Evolutionary conservation across 1,139 yeast genomes (phyloP), one percentile per base, ranked within the genome.

Genomic region (Geotrichum europaeum): DNA sequence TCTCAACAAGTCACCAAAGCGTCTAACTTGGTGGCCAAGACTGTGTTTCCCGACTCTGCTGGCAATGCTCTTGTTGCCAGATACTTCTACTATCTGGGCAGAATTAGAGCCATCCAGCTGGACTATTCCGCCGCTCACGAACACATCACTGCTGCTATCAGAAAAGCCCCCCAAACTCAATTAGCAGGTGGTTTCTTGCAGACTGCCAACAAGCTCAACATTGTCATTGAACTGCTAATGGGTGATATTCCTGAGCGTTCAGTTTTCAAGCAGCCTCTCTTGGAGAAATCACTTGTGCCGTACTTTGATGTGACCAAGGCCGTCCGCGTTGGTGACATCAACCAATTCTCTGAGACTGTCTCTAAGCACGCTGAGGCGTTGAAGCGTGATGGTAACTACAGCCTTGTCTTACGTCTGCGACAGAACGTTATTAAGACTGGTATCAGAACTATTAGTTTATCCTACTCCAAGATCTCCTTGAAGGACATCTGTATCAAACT

Each of bases 341-440:
- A 84, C 65, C 80, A 87, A 65, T 95, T 95, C 74, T 85, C 88
- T 55, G 82, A 84, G 58, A 87, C 89, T n/a, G 79, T 92, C 67
- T 76, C 79, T 54, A 82, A 83, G 68, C 87, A 86, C 72, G 89
- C 86, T 66, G 76, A 75, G 1, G 78, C 76, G 52, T 84, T 92
- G 69, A 81, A 84, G 69, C 81, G 79, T 62, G 99, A 95, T 74
- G 92, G 89, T 61, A 89, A 86, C 68, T 89, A 85, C 72, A 89
- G 91, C 40, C 81, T 95, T 68, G 95, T 95, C 57, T 81, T 90
- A 57, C 84, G 99, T 72, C 81, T 95, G 69, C 88, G 98, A 73
- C 97, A 96, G 72, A 95, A 94, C 73, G 99, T 95, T 65, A 94
- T 95, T 75, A 95, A 94, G 77, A 92, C 99, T 0, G 99, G 99